These are phyloP conservation scores for Xylaria nigripes DNA, from an alignment of 495 filamentous ascomycete species.

Conservation along the genomic window DNA sequence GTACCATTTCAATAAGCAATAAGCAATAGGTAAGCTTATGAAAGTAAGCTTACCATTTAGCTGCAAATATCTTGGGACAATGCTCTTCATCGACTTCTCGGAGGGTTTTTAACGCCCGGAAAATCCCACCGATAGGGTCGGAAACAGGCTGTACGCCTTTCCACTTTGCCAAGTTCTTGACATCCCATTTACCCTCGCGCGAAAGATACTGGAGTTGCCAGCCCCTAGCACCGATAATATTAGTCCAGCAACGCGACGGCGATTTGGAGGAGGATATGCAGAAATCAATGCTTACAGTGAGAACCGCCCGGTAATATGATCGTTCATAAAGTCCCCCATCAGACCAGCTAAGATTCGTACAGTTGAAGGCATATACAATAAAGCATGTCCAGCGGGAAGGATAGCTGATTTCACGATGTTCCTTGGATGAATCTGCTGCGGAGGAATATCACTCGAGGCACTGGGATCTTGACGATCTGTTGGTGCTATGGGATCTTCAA, in stretches of 20 bases:
- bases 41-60: slow-evolving; percentile 44
- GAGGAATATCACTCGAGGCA: slow-evolving; percentile 27
- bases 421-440: slow-evolving; percentile 32
- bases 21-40: no score
- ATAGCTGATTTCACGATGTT: slow-evolving; percentile 60
- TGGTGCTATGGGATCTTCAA: slow-evolving; percentile 41
- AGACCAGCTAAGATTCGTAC: slow-evolving; percentile 71
- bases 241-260: neutral
- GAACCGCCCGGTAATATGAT: slow-evolving; percentile 67
- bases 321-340: slow-evolving; percentile 70
- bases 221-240: slow-evolving; percentile 30
- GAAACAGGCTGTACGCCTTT: slow-evolving; percentile 69
- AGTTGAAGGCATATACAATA: slow-evolving; percentile 71
- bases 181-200: slow-evolving; percentile 91
- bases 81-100: slow-evolving; percentile 80
- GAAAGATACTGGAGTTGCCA: slow-evolving; percentile 88
- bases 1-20: neutral
- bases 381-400: slow-evolving; percentile 74
- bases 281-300: slow-evolving; percentile 40
- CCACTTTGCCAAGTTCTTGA: slow-evolving; percentile 95
- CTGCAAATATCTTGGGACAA: slow-evolving; percentile 63
- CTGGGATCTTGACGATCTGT: slow-evolving; percentile 22
- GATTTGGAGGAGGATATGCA: neutral
- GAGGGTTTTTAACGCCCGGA: slow-evolving; percentile 82
- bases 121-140: slow-evolving; percentile 62